Evolutionary conservation across 495 filamentous ascomycete species (phyloP).

Genomic region (Sporormia fimetaria): DNA sequence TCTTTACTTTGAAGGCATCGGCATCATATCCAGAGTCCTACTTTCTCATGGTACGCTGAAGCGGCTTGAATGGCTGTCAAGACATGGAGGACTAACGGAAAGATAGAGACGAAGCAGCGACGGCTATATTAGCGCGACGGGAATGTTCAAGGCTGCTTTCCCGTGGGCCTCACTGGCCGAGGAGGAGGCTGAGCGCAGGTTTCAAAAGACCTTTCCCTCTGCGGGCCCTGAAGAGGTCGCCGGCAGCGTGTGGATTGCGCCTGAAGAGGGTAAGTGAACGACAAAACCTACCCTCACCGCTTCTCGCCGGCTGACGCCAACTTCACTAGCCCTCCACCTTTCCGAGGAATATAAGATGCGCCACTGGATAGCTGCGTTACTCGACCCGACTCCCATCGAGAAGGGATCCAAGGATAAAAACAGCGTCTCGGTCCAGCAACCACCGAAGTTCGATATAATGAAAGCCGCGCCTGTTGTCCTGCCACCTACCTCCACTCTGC

Average conservation of each 20-base stretch:
- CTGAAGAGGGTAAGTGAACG: conserved; percentile 53
- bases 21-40: conserved; percentile 66
- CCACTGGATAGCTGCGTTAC: conserved; percentile 78
- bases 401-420: conserved; percentile 41
- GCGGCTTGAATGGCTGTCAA: conserved; percentile 4
- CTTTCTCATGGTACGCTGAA: conserved; percentile 74
- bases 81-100: conserved; percentile 4
- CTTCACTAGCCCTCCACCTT: conserved; percentile 57
- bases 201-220: conserved; percentile 61
- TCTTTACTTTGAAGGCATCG: conserved; percentile 58
- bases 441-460: conserved; percentile 33
- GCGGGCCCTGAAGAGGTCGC: conserved; percentile 87
- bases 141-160: conserved; percentile 99
- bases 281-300: background rate
- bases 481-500: conserved; percentile 28
- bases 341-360: conserved; percentile 73
- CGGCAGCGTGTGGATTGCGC: conserved; percentile 92
- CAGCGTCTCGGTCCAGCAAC: conserved; percentile 29
- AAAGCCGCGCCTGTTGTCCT: conserved; percentile 31
- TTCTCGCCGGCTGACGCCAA: conserved; percentile 8
- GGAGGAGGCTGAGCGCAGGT: conserved; percentile 76
- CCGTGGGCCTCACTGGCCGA: conserved; percentile 79
- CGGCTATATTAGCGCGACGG: conserved; percentile 88
- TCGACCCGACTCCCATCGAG: conserved; percentile 64
- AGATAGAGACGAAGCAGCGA: conserved; percentile 75